phyloP scores from a whole-genome alignment of 768 basidiomycete genomes.

The Lactarius psammicola region DNA sequence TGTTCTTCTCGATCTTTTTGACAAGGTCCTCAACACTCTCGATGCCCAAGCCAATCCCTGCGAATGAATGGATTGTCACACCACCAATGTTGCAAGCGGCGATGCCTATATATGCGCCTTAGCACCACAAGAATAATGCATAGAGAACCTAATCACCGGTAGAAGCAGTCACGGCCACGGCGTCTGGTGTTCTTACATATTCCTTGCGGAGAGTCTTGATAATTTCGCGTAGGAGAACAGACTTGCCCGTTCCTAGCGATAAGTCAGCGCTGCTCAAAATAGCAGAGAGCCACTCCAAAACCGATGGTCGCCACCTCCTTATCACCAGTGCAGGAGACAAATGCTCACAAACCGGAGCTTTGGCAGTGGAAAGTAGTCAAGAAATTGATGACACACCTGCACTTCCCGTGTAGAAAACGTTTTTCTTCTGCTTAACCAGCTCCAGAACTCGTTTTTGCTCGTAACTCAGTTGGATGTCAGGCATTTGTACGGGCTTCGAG shows the following conservation, averaged over 20 bases:
- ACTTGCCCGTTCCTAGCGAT: conserved; percentile 87
- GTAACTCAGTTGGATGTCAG: conserved; percentile 62
- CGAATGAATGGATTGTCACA: conserved; percentile 91
- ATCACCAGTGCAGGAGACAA: conserved; percentile 7
- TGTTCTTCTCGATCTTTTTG: conserved; percentile 72
- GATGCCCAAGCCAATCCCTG: conserved; percentile 85
- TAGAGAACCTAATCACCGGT: conserved; percentile 54
- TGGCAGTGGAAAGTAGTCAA: not conserved
- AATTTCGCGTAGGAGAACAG: conserved; percentile 89
- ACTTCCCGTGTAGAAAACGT: conserved; percentile 94
- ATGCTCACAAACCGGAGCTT: conserved; percentile 11
- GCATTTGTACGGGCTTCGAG: conserved; percentile 29
- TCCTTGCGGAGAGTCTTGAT: conserved; percentile 69
- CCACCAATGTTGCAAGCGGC: conserved; percentile 98
- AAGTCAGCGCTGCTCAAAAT: conserved; percentile 1
- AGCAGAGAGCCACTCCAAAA: not conserved
- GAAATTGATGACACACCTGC: conserved; percentile 61
- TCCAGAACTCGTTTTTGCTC: conserved; percentile 85
- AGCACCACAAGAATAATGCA: conserved; percentile 1
- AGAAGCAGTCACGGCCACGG: conserved; percentile 91
- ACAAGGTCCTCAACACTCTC: conserved; percentile 63
- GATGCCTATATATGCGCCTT: conserved; percentile 52
- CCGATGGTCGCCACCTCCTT: not conserved
- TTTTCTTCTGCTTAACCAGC: conserved; percentile 69
- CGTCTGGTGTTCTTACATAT: conserved; percentile 54